These are phyloP conservation scores for Peniophora sp. DNA, from an alignment of 1,284 basidiomycete species.

Conservation along the genomic window DNA sequence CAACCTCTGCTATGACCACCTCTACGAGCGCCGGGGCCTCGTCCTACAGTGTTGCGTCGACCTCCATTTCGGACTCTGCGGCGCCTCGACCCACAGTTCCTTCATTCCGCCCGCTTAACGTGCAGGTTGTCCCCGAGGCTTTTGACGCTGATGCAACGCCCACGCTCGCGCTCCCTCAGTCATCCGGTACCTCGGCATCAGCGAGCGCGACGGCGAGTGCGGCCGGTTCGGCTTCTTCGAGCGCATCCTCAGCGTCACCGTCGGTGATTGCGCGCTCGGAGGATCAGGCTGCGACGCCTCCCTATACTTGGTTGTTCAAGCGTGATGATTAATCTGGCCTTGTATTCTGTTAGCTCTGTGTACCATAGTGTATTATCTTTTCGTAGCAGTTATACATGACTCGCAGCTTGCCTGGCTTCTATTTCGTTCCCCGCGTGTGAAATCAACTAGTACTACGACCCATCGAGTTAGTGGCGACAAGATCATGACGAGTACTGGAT, in stretches of 20 bases:
- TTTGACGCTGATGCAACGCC: too few relatives aligned
- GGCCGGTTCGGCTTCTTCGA: not conserved
- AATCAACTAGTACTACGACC: too few relatives aligned
- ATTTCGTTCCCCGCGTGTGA: too few relatives aligned
- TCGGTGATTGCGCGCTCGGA: not conserved
- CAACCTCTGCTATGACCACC: constrained; percentile 11
- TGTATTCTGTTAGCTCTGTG: too few relatives aligned
- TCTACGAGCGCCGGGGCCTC: too few relatives aligned
- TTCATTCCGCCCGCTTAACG: constrained; percentile 5
- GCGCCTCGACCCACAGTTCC: not conserved
- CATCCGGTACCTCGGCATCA: not conserved
- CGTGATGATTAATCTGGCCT: constrained; percentile 3
- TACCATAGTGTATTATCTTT: too few relatives aligned
- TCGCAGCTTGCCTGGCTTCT: too few relatives aligned
- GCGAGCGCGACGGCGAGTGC: constrained; percentile 1
- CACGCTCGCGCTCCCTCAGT: too few relatives aligned
- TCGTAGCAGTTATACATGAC: too few relatives aligned
- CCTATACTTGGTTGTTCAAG: constrained; percentile 35
- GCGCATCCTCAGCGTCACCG: not conserved
- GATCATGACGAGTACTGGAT: too few relatives aligned
- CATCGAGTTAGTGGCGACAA: too few relatives aligned
- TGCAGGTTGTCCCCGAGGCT: constrained; percentile 9
- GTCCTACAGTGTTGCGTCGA: constrained; percentile 1
- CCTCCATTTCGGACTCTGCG: not conserved
- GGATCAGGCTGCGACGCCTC: constrained; percentile 8